Evolutionary conservation across 2,329 filamentous ascomycete species (phyloP).

Genomic region (Colletotrichum orbiculare): DNA sequence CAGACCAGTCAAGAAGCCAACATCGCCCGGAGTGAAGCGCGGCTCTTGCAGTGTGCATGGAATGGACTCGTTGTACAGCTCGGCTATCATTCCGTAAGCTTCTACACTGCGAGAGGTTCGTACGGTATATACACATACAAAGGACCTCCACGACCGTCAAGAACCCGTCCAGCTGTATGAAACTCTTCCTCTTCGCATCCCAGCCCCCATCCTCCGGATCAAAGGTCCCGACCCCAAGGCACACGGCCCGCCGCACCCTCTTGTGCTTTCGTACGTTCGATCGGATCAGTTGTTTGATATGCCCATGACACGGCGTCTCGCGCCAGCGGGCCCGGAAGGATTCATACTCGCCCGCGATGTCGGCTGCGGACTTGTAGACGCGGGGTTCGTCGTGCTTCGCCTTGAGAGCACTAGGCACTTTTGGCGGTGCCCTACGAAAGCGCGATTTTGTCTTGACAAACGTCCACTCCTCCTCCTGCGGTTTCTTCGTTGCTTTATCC

Average conservation of each 20-base stretch:
- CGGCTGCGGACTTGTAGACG: conserved; percentile 37
- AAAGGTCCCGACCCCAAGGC: conserved; percentile 66
- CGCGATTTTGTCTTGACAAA: conserved; percentile 38
- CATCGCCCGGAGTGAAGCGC: conserved; percentile 59
- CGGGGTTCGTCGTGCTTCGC: conserved; percentile 20
- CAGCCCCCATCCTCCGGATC: conserved; percentile 60
- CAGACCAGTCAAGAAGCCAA: conserved; percentile 63
- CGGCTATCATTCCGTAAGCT: conserved; percentile 19
- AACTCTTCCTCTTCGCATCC: conserved; percentile 58
- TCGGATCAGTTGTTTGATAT: conserved; percentile 49
- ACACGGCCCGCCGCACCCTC: conserved; percentile 57
- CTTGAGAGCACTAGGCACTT: neutral
- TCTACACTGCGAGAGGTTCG: neutral
- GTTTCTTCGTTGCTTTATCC: neutral
- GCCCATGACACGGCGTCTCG: conserved; percentile 40
- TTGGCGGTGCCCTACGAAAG: conserved; percentile 21
- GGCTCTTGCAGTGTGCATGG: conserved; percentile 66
- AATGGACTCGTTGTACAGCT: conserved; percentile 44
- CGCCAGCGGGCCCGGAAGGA: conserved; percentile 44
- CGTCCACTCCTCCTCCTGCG: conserved; percentile 39
- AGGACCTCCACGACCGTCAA: conserved; percentile 57
- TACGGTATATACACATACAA: conserved; percentile 44
- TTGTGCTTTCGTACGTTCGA: conserved; percentile 37
- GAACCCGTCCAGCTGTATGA: conserved; percentile 66
- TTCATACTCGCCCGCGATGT: conserved; percentile 46